These are phyloP conservation scores for Taphrina communis DNA, from an alignment of 1,139 yeast species.

Conservation along the genomic window DNA sequence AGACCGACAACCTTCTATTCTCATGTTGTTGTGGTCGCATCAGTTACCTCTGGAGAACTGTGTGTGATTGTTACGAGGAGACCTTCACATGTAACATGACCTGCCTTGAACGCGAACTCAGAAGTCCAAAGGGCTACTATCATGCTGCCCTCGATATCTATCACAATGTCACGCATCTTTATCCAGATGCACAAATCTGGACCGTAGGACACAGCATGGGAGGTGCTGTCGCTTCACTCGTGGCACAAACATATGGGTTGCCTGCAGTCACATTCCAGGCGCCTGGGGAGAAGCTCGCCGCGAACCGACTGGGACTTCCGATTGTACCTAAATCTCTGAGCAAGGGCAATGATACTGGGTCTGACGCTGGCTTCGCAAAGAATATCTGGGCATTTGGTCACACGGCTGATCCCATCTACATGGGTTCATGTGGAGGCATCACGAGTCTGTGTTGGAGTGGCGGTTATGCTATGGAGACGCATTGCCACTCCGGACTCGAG, in stretches of 20 bases:
- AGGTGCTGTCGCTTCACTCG: conserved; percentile 78
- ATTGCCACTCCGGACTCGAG: conserved; percentile 88
- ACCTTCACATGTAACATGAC: conserved; percentile 88
- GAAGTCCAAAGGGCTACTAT: conserved; percentile 79
- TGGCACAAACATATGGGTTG: conserved; percentile 84
- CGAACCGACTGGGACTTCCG: conserved; percentile 86
- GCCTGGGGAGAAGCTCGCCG: conserved; percentile 88
- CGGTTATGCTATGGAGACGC: conserved; percentile 97
- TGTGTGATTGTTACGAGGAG: conserved; percentile 87
- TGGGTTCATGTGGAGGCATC: conserved; percentile 98
- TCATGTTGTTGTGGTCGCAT: conserved; percentile 97
- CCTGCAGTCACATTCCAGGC: conserved; percentile 93
- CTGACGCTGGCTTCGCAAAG: conserved; percentile 70
- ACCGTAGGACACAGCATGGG: conserved; percentile 95
- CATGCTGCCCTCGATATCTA: conserved; percentile 80
- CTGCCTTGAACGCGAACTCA: conserved; percentile 79
- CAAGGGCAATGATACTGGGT: conserved; percentile 49
- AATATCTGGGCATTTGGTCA: conserved; percentile 90
- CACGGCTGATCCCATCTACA: conserved; percentile 94
- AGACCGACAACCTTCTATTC: conserved; percentile 84
- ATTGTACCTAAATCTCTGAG: conserved; percentile 15
- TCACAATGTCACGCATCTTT: conserved; percentile 67
- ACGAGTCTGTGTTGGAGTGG: conserved; percentile 87
- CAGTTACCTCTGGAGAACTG: conserved; percentile 88
- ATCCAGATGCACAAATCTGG: conserved; percentile 81